Conservation (phyloP, 2,329 filamentous ascomycete species). For the Trichoderma sp. region DNA sequence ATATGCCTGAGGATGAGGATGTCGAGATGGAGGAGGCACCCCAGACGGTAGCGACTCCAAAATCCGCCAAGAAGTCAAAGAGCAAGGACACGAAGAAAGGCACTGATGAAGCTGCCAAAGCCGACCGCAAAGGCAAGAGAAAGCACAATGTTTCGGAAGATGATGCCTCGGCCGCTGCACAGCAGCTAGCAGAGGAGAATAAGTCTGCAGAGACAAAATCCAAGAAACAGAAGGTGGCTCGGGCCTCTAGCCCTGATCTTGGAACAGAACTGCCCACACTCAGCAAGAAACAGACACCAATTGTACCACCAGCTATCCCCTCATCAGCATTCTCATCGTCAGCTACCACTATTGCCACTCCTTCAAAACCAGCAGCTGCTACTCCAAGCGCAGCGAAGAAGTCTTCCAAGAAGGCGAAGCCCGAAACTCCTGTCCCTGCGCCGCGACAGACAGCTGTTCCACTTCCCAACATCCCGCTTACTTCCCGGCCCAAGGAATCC, state of each 20-base stretch:
- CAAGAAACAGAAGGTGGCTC: slow-evolving; percentile 43
- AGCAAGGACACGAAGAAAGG: slow-evolving; percentile 16
- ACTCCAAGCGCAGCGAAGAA: slow-evolving; percentile 31
- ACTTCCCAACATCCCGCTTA: slow-evolving; percentile 41
- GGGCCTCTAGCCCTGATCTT: slow-evolving; percentile 39
- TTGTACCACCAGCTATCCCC: slow-evolving; percentile 38
- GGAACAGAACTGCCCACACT: slow-evolving; percentile 36
- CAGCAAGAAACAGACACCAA: slow-evolving; percentile 38
- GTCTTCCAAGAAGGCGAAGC: slow-evolving; percentile 29
- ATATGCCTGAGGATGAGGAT: slow-evolving; percentile 48
- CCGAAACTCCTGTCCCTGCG: slow-evolving; percentile 35
- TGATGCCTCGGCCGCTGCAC: slow-evolving; percentile 39
- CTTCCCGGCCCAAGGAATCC: slow-evolving; percentile 34
- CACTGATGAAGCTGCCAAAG: background rate
- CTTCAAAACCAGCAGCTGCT: slow-evolving; percentile 31
- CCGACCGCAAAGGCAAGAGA: slow-evolving; percentile 41
- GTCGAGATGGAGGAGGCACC: slow-evolving; percentile 48
- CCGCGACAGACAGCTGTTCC: slow-evolving; percentile 38
- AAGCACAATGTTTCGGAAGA: slow-evolving; percentile 43
- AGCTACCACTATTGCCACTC: slow-evolving; percentile 29
- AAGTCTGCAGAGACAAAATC: slow-evolving; percentile 44
- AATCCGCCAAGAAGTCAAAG: slow-evolving; percentile 36
- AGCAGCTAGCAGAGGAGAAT: slow-evolving; percentile 41
- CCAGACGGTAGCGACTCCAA: slow-evolving; percentile 23
- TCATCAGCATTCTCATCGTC: slow-evolving; percentile 28